Base-by-base conservation (phyloP, 2,329 filamentous ascomycete species). In the Pseudogymnoascus sp. region DNA sequence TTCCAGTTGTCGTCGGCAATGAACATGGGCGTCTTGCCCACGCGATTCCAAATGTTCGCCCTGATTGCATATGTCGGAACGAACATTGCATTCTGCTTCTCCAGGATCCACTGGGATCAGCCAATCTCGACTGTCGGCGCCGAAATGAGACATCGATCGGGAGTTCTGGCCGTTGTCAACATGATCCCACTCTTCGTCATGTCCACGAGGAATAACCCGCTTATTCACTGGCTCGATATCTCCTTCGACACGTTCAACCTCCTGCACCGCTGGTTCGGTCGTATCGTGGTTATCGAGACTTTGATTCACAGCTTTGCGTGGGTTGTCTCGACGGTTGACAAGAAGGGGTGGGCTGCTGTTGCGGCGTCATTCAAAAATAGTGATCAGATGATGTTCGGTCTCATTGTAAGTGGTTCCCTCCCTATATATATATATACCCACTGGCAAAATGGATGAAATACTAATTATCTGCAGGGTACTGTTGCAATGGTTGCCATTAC, bases 181-280 rank as follows among this genome's bases (percentile, higher is more conserved):
- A 89, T 92, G 88, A 80, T 86, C 55, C 89, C 89, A 1, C 77
- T 92, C 3, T 88, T 92, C 74, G 73, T 92, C 59, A 79, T 92
- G 72, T 87, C 88, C 55, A 86, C 87, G 42, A 82, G 89, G 68
- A 92, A 92, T 77, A 92, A 92, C 75, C 88, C 88, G 21, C 78
- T 93, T 66, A 90, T 92, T 71, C 79, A 79, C 64, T 77, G 88
- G 66, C 79, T 90, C 60, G 85, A 85, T 64, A 85, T 92, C 66
- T 89, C 87, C 3, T 93, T 92, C 73, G 89, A 93, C 73, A 90
- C 87, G 0, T 92, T 89, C 79, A 93, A 92, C 76, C 75, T 93
- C 64, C 79, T 92, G 63, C 89, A 93, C 74, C 83, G 89, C 65
- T 92, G 89, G 89, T 82, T 91, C 65, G 89, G 89, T 68, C 85